Evolutionary conservation across 2,329 filamentous ascomycete genomes (phyloP).

Genomic region (Penicillium sp.): DNA sequence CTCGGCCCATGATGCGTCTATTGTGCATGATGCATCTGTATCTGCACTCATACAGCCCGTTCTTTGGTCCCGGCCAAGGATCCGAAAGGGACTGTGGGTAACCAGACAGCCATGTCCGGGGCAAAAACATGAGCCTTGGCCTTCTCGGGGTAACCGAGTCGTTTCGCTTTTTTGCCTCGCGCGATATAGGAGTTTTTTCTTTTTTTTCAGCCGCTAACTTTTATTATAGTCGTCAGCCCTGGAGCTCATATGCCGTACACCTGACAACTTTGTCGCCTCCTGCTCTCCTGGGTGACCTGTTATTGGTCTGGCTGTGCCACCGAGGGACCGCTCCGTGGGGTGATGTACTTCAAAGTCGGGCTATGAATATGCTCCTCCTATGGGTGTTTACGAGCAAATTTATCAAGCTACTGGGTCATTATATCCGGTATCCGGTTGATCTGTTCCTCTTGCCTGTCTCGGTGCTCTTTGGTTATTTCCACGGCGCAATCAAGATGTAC

Average conservation of each 20-base stretch:
- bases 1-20: neutral
- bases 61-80: neutral
- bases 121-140: neutral
- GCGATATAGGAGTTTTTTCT: neutral
- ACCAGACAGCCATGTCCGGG: neutral
- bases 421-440: slow-evolving; percentile 80
- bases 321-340: slow-evolving; percentile 67
- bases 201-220: slow-evolving; percentile 28
- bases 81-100: slow-evolving; percentile 1
- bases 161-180: neutral
- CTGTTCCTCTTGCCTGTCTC: slow-evolving; percentile 80
- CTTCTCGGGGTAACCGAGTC: neutral
- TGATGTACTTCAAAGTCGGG: slow-evolving; percentile 52
- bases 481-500: slow-evolving; percentile 89
- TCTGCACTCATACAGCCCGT: slow-evolving; percentile 1
- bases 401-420: slow-evolving; percentile 85
- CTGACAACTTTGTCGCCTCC: slow-evolving; percentile 90
- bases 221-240: slow-evolving; percentile 73
- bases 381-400: slow-evolving; percentile 91
- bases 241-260: slow-evolving; percentile 92
- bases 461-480: slow-evolving; percentile 87
- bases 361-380: slow-evolving; percentile 62
- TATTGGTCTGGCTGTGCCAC: slow-evolving; percentile 69
- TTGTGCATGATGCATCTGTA: slow-evolving; percentile 2
- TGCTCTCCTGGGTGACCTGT: slow-evolving; percentile 74